A percentile compares a stretch with the other conserved stretches of the same genome.
Evolutionary conservation across 2,329 filamentous ascomycete genomes (phyloP).

Genomic region (Aspergillus fumigatiaffinis): DNA sequence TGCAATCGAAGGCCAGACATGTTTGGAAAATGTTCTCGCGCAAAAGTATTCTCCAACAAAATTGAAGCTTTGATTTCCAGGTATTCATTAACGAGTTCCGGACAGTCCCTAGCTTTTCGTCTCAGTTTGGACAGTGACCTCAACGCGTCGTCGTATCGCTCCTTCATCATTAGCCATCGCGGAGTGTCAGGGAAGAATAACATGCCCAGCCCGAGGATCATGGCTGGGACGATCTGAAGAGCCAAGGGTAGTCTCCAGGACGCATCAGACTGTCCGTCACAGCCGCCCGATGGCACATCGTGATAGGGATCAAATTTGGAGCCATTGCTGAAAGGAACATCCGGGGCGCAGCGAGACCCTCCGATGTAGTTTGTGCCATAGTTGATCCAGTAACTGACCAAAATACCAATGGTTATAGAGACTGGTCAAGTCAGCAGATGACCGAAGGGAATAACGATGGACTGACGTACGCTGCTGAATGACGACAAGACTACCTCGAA

Average conservation of each 20-base stretch:
- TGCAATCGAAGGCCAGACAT: constrained; percentile 28
- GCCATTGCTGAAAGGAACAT: constrained; percentile 46
- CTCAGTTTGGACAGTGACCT: constrained; percentile 47
- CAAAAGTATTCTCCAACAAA: constrained; percentile 33
- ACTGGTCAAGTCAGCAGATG: constrained; percentile 38
- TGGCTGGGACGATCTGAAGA: constrained; percentile 43
- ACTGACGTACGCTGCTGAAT: constrained; percentile 33
- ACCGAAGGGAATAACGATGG: not conserved
- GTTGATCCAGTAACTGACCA: constrained; percentile 39
- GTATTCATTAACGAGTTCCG: constrained; percentile 48
- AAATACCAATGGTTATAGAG: constrained; percentile 36
- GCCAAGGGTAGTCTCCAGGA: constrained; percentile 47
- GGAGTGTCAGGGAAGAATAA: constrained; percentile 55
- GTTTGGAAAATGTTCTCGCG: constrained; percentile 25
- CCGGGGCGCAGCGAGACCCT: constrained; percentile 45
- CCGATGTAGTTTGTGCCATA: constrained; percentile 46
- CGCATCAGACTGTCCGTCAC: constrained; percentile 46
- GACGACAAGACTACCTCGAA: constrained; percentile 37
- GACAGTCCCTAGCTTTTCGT: constrained; percentile 43
- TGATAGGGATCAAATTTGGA: constrained; percentile 42
- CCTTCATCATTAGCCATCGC: constrained; percentile 50
- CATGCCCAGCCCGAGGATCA: constrained; percentile 38
- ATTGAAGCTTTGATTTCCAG: constrained; percentile 47
- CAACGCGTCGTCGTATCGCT: constrained; percentile 49
- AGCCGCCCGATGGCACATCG: constrained; percentile 45